Conservation (phyloP, 2,329 filamentous ascomycete species). For the Colletotrichum spaethianum region DNA sequence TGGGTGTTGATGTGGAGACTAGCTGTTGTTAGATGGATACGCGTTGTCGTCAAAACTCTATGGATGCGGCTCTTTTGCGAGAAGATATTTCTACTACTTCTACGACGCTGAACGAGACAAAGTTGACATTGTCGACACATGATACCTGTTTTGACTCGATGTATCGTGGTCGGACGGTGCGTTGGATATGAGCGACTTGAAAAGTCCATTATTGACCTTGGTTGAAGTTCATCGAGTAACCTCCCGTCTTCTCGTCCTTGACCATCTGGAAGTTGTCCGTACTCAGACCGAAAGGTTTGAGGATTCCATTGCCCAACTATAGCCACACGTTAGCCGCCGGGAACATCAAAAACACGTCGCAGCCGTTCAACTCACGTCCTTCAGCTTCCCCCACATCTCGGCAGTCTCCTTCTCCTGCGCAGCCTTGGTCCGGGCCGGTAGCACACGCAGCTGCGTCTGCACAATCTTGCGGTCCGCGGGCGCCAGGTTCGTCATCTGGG, state of each 20-base stretch:
- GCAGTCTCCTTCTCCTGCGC: conserved; percentile 90
- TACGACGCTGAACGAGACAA: no score
- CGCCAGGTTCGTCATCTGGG: conserved; percentile 72
- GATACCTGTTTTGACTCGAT: no score
- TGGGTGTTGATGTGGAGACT: neutral
- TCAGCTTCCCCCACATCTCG: conserved; percentile 98
- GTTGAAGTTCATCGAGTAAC: conserved; percentile 93
- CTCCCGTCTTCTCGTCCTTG: conserved; percentile 89
- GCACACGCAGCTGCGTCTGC: conserved; percentile 71
- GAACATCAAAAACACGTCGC: neutral
- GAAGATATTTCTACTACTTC: no score
- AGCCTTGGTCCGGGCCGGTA: conserved; percentile 79
- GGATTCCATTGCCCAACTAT: conserved; percentile 87
- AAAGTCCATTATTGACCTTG: conserved; percentile 49
- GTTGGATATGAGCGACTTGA: no score
- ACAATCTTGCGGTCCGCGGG: conserved; percentile 78
- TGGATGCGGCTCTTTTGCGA: neutral
- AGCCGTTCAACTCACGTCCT: conserved; percentile 69
- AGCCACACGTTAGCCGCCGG: conserved; percentile 28
- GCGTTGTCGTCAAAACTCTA: neutral
- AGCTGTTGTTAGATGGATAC: neutral
- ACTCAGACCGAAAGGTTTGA: conserved; percentile 93
- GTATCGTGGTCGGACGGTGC: no score
- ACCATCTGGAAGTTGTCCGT: conserved; percentile 96
- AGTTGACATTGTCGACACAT: neutral